Evolutionary conservation across 495 filamentous ascomycete species (phyloP), one percentile per base, ranked within the genome.

Genomic region (Lasiosphaeria ovina): DNA sequence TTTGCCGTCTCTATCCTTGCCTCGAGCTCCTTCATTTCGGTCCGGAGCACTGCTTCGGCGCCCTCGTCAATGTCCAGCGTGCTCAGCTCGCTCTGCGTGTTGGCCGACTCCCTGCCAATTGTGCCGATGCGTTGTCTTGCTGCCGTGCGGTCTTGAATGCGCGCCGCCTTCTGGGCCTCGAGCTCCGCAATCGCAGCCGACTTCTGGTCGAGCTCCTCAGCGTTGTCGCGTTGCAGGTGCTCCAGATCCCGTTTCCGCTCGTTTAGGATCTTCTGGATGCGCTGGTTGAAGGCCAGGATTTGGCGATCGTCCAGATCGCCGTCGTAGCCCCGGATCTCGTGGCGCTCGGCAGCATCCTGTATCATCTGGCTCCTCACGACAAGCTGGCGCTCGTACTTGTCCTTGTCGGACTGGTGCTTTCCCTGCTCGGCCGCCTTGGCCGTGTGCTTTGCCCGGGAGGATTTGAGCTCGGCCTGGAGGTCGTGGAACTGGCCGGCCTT

Each of bases 301-400:
- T 87, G 83, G 3, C 74, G 73, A 58, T 95, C 91, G 54, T 88
- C 86, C 54, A 97, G 74, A 44, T 92, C 85, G 9, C 83, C 82
- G 55, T 96, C 90, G 66, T 90, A 93, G 0, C 92, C 93, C 24
- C 89, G 86, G 57, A 98, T 88, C 58, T 85, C 87, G 70, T 97
- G 91, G n/a, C 76, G 78, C 34, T 86, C 81, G 16, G 92, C 89
- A 48, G 89, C 83, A 10, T 95, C 87, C 62, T 84, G 90, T 59
- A 97, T 86, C 72, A 95, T 81, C 1, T 76, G 77, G 60, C 87
- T 80, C 33, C 93, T 87, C 32, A 81, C 73, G 61, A 82, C 76
- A 5, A 96, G 66, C 54, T 96, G 89, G 10, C 85, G 84, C 68
- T 97, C 91, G 66, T 93, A 92, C 62, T 88, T 89, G 66, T 87